These are phyloP conservation scores for Stephanodiscus triporus DNA, from an alignment of 108 stramenopile species.

Conservation along the genomic window DNA sequence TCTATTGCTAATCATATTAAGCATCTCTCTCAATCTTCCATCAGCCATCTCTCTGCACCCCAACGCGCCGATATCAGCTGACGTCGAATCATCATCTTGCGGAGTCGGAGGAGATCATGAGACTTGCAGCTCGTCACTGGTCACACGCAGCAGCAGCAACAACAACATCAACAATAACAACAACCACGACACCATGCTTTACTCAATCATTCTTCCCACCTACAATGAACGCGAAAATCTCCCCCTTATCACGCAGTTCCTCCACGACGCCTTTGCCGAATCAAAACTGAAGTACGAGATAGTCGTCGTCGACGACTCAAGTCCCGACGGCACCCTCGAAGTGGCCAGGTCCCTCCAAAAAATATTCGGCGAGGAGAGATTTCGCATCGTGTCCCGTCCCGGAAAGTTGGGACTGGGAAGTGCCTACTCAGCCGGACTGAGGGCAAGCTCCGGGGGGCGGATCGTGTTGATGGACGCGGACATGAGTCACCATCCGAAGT, in stretches of 20 bases:
- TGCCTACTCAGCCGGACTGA: slow-evolving; percentile 93
- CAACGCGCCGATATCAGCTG: slow-evolving; percentile 7
- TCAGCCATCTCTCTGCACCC: too few relatives aligned
- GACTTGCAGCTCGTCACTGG: slow-evolving; percentile 1
- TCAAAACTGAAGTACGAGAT: slow-evolving; percentile 86
- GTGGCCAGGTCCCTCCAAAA: slow-evolving; percentile 91
- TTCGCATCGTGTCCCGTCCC: slow-evolving; percentile 85
- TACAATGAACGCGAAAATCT: slow-evolving; percentile 98
- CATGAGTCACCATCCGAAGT: slow-evolving; percentile 96
- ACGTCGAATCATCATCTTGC: slow-evolving; percentile 5
- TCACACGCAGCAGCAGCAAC: too few relatives aligned
- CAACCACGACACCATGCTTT: slow-evolving; percentile 56
- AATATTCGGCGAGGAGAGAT: slow-evolving; percentile 71
- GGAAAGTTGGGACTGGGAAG: slow-evolving; percentile 97
- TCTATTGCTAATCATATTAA: slow-evolving; percentile 1
- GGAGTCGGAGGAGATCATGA: background rate
- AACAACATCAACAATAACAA: background rate
- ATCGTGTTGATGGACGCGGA: slow-evolving; percentile 99
- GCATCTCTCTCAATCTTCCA: background rate
- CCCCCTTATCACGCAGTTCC: slow-evolving; percentile 91
- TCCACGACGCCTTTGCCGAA: slow-evolving; percentile 79
- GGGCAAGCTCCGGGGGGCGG: slow-evolving; percentile 78
- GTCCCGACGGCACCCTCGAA: slow-evolving; percentile 92
- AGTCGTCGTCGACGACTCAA: slow-evolving; percentile 95
- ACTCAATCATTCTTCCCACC: slow-evolving; percentile 96